Evolutionary conservation across 2,329 filamentous ascomycete genomes (phyloP), one percentile per base, ranked within the genome.

Genomic region (Dissoconium aciculare): DNA sequence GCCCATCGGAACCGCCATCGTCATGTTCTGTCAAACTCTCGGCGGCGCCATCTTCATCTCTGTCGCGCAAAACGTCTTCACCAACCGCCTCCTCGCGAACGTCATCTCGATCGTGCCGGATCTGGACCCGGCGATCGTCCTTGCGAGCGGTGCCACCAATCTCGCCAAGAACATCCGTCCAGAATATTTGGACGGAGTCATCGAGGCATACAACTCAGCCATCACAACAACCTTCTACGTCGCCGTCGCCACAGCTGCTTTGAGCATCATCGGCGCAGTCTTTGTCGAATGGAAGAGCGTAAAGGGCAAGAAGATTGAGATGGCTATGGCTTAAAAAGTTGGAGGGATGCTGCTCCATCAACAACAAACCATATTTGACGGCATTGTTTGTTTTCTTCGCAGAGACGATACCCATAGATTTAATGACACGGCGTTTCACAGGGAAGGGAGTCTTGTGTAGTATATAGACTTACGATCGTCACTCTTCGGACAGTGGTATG

Each of bases 271-370:
- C 5, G 74, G 69, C 0, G 60, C 64, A 0, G 43, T 62, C 1
- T 54, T 58, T 5, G 64, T 79, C 41, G 67, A 79, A 55, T 80
- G 73, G 73, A 67, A 61, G 49, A 73, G 59, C 40, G 71, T 80
- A 45, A 79, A 78, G 60, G 50, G 50, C 14, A 52, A 52, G 43
- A 56, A 59, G 41, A 53, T 62, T 29, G 50, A 56, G 40, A 49
- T 51, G 47, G 43, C 40, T 14, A 47, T 44, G 24, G 51, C 47
- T 8, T 52, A 40, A 30, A 14, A 16, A 11, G n/a, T 15, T 8
- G 27, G 15, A 19, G 8, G 11, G 2, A 11, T 16, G n/a, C n/a
- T n/a, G n/a, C n/a, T n/a, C n/a, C n/a, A n/a, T n/a, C n/a, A n/a
- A n/a, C n/a, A n/a, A n/a, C n/a, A n/a, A n/a, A n/a, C n/a, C n/a